Conservation (phyloP, 2,329 filamentous ascomycete genomes). For the Corinectria fuckeliana region DNA sequence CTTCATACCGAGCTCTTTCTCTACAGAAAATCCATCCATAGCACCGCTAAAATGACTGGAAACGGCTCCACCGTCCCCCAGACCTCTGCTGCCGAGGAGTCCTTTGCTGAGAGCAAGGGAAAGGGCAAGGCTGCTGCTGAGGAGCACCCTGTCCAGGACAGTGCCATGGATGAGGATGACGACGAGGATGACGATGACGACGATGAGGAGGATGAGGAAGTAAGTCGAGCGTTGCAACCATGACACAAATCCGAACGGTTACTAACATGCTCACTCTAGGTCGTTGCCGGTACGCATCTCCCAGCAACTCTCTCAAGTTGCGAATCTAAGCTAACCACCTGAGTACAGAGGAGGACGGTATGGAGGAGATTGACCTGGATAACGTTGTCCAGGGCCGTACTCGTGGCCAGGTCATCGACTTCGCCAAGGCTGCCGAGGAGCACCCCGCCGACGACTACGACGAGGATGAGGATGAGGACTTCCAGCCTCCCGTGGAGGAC, state of each 20-base stretch:
- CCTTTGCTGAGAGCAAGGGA: conserved; percentile 71
- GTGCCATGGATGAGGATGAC: conserved; percentile 77
- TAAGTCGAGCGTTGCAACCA: conserved; percentile 25
- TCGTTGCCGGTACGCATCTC: conserved; percentile 37
- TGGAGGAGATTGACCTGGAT: conserved; percentile 88
- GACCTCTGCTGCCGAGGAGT: conserved; percentile 45
- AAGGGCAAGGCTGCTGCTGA: conserved; percentile 79
- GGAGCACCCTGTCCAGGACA: conserved; percentile 56
- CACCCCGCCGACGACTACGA: conserved; percentile 77
- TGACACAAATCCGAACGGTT: not conserved
- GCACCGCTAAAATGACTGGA: conserved; percentile 52
- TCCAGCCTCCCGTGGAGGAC: conserved; percentile 67
- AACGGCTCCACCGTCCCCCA: conserved; percentile 57
- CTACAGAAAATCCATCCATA: not conserved
- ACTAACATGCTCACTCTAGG: conserved; percentile 38
- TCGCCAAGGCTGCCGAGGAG: conserved; percentile 85
- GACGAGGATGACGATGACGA: conserved; percentile 79
- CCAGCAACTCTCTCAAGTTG: conserved; percentile 5
- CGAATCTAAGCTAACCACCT: conserved; percentile 37
- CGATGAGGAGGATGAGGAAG: conserved; percentile 51
- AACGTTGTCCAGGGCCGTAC: conserved; percentile 91
- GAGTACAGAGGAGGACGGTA: conserved; percentile 75
- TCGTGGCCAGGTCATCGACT: conserved; percentile 91
- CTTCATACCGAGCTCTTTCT: not conserved
- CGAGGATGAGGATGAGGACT: conserved; percentile 77